These are phyloP conservation scores for Anisogramma anomala DNA, from an alignment of 2,329 filamentous ascomycete species.

Conservation along the genomic window DNA sequence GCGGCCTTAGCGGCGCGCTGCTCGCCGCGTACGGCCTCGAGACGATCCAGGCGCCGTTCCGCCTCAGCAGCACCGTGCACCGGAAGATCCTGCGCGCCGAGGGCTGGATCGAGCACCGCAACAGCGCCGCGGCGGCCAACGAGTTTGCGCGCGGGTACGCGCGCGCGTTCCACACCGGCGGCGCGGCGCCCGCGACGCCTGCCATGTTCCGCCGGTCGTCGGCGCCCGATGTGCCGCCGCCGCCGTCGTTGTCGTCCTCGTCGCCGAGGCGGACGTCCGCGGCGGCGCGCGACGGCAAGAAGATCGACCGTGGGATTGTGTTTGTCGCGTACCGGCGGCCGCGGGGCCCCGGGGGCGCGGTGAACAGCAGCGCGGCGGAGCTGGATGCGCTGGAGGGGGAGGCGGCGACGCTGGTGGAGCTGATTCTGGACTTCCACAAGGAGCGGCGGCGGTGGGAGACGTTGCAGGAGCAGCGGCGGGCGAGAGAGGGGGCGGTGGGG, in stretches of 20 bases:
- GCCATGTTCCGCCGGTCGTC: neutral
- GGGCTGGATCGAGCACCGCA: slow-evolving; percentile 43
- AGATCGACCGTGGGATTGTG: slow-evolving; percentile 39
- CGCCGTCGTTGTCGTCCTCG: neutral
- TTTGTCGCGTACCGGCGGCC: slow-evolving; percentile 45
- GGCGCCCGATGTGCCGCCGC: neutral
- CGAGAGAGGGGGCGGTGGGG: neutral
- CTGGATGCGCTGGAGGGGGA: slow-evolving; percentile 36
- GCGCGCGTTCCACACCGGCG: slow-evolving; percentile 39
- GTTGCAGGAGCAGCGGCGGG: slow-evolving; percentile 4
- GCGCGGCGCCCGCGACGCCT: slow-evolving; percentile 12
- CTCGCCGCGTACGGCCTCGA: slow-evolving; percentile 44
- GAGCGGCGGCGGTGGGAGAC: slow-evolving; percentile 11
- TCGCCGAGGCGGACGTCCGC: neutral
- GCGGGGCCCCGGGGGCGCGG: slow-evolving; percentile 25
- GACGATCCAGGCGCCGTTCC: slow-evolving; percentile 39
- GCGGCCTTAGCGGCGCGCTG: slow-evolving; percentile 35
- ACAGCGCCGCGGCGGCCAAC: slow-evolving; percentile 28
- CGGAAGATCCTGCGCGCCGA: slow-evolving; percentile 34
- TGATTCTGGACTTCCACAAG: slow-evolving; percentile 38
- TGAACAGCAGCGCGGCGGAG: slow-evolving; percentile 28
- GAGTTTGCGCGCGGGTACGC: slow-evolving; percentile 42
- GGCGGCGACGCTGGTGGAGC: slow-evolving; percentile 40
- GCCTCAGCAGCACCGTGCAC: slow-evolving; percentile 38
- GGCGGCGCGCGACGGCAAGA: neutral